These are phyloP conservation scores for Populus tomentosa DNA, from an alignment of 441 rosid genomes.

Conservation along the genomic window DNA sequence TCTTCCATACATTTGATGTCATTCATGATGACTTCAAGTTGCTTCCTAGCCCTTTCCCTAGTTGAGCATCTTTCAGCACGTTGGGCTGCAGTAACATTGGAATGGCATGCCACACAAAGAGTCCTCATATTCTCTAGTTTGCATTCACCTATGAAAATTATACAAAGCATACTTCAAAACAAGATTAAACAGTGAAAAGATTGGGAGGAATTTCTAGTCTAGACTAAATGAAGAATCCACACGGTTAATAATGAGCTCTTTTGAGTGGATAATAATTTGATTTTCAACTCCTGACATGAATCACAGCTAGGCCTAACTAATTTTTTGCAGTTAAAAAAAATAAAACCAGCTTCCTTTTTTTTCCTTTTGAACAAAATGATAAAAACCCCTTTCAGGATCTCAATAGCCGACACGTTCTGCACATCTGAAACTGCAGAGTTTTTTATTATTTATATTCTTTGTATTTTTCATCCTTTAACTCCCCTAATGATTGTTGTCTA, in stretches of 20 bases:
- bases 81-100: conserved; percentile 78
- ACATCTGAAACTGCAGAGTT: background rate
- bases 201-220: background rate
- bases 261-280: background rate
- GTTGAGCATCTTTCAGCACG: conserved; percentile 54
- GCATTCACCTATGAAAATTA: conserved; percentile 69
- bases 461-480: too few species aligned
- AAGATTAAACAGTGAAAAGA: background rate
- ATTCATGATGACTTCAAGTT: conserved; percentile 49
- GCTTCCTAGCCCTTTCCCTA: conserved; percentile 59
- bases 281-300: background rate
- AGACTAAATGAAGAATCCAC: background rate
- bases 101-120: conserved; percentile 92
- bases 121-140: conserved; percentile 95
- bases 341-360: background rate
- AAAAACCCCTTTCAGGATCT: background rate
- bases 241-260: background rate
- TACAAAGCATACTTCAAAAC: conserved; percentile 6
- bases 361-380: background rate
- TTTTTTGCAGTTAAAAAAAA: too few species aligned
- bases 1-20: conserved; percentile 33
- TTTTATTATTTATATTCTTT: too few species aligned
- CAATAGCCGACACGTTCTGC: background rate
- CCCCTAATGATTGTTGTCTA: background rate
- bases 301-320: background rate